Evolutionary conservation across 208 protist genomes (phyloP), one percentile per base, ranked within the genome.

Genomic region (Leishmania guyanensis): DNA sequence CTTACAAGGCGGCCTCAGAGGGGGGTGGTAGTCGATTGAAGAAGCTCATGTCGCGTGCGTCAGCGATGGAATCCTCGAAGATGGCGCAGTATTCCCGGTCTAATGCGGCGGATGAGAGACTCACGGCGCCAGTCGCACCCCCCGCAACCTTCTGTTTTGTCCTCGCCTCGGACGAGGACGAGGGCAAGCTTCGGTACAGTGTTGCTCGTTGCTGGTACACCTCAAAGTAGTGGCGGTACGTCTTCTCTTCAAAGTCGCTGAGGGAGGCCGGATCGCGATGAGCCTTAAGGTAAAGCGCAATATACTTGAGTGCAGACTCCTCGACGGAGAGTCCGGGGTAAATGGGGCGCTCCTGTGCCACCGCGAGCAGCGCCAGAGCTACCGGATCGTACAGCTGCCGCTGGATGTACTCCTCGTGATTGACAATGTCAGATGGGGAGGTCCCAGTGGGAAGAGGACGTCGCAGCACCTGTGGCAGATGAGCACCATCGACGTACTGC

Each of bases 211-310:
- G 86, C 4, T 75, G 75, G 80, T 92, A 98, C 33, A 86, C 26
- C 69, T 93, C 81, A 65, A 92, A 92, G 69, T 93, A 94, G 0
- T 79, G 69, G 50, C 78, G 83, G 89, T 96, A 97, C 78, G 95
- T 89, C 56, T 86, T 83, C 16, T 81, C 80, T 75, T 96, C 91
- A 70, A 97, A 91, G 50, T 56, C 50, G 54, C 81, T 94, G 85
- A 97, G 90, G 29, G 87, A 90, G 9, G 68, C 81, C 48, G 75
- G 83, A 66, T 87, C 83, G 65, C 93, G 92, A 83, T 95, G 90
- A 9, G 91, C 93, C 81, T 98, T 97, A 76, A 98, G 86, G 84
- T 97, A 91, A n/a, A 97, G 84, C 16, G 94, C 94, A 0, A 98
- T 88, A 82, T 89, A 98, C 84, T 97, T 96, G 29, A 97, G 84